Percentiles rank a stretch among this genome's conserved stretches.
These are phyloP conservation scores for Irpex sp. DNA, from an alignment of 1,284 basidiomycete species.

Conservation along the genomic window DNA sequence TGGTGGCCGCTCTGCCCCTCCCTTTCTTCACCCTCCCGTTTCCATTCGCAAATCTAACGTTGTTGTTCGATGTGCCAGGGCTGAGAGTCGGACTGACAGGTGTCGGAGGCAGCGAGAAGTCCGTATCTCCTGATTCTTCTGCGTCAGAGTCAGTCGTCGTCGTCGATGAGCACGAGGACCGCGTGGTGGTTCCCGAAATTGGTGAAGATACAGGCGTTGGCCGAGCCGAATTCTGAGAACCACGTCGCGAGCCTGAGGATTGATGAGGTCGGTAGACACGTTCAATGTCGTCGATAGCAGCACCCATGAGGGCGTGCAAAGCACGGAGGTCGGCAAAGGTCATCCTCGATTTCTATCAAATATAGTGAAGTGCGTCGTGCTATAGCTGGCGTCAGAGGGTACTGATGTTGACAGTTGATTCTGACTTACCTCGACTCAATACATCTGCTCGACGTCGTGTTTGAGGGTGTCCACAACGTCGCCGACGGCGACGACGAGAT, in stretches of 20 bases:
- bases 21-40: background rate
- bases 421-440: background rate
- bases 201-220: slow-evolving; percentile 3
- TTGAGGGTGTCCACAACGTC: background rate
- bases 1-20: slow-evolving; percentile 7
- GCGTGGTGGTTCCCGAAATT: slow-evolving; percentile 1
- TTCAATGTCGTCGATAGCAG: slow-evolving; percentile 67
- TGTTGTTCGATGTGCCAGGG: slow-evolving; percentile 1
- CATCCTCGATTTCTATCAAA: slow-evolving; percentile 23
- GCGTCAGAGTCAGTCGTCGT: slow-evolving; percentile 9
- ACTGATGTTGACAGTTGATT: background rate
- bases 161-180: slow-evolving; percentile 8
- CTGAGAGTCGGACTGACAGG: slow-evolving; percentile 8
- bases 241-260: slow-evolving; percentile 12
- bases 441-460: background rate
- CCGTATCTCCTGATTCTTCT: slow-evolving; percentile 7
- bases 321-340: slow-evolving; percentile 62
- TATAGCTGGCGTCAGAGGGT: background rate
- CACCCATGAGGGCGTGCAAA: slow-evolving; percentile 61
- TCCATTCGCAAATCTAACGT: slow-evolving; percentile 9
- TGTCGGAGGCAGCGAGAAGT: slow-evolving; percentile 7
- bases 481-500: background rate
- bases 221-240: slow-evolving; percentile 16
- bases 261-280: slow-evolving; percentile 46
- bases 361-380: background rate